Base-by-base conservation (phyloP, 768 basidiomycete species). In the Naganishia onofrii region DNA sequence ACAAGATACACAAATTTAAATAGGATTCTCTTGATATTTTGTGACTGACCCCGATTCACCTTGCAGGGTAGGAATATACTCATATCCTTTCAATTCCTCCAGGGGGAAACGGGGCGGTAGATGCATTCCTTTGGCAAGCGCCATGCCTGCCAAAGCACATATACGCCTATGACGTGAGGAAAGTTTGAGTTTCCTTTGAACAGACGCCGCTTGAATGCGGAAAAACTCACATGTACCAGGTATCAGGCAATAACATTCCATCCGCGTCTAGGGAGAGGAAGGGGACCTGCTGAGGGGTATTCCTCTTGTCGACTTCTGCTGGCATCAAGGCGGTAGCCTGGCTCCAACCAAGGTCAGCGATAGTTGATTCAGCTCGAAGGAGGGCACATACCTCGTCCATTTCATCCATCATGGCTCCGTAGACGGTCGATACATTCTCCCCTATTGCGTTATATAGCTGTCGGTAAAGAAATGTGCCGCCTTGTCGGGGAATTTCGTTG, bases 391-490 rank as follows among this genome's bases (percentile, higher is more conserved):
- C 91, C 83, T 91, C 90, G 74, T 92, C 90, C 72, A 70, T 84
- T 88, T 91, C 91, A 75, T 92, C 91, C 90, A 91, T 92, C 90
- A 91, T 92, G 8, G 90, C 90, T 28, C 88, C 88, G 72, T 92
- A 92, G 66, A 91, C 85, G 8, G 82, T 88, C 23, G 86, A 85
- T 8, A 85, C 87, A 32, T 88, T 87, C 32, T 85, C 84, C 54
- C 84, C 82, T 31, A 84, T 85, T 15, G 87, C 88, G 75, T 91
- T 88, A 82, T 84, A 86, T 6, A 92, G 82, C 77, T 92, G 90
- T 68, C 86, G 84, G 89, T 90, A 93, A 56, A 93, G 77, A 79
- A 92, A 92, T 32, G 84, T 84, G 0, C 91, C 91, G 3, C 90
- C 89, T 26, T 87, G 84, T 4, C 91, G 84, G 53, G 85, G 87